Evolutionary conservation across 805 yeast species (phyloP), one percentile per base, ranked within the genome.

Genomic region (Schwanniomyces vanrijiae): DNA sequence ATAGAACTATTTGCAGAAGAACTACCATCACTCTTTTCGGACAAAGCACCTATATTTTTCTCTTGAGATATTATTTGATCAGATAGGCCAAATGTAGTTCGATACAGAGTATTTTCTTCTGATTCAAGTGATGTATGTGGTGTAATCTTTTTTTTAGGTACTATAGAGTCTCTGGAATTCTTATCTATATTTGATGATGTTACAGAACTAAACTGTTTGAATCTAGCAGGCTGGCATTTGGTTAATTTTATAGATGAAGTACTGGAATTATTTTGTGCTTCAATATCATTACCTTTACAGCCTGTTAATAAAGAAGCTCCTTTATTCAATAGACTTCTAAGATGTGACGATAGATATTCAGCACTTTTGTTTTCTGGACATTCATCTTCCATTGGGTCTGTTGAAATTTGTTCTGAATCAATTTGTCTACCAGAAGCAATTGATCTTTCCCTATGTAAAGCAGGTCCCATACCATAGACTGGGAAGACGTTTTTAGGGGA

Each of bases 401-500:
- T n/a, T n/a, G n/a, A n/a, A 22, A 44, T 53, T 16, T 48, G 22
- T 25, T 24, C 40, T 37, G 16, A 4, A 33, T 6, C 9, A 11
- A 11, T 21, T 11, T 21, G 25, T 13, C 25, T 19, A 3, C 61
- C 63, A 5, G 59, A 54, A 3, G 89, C 89, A 45, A 86, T 82
- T 0, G 84, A 71, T 39, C 66, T 67, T 55, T 86, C 91, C 45
- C 77, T 68, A 22, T 63, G 65, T 37, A 79, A 61, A 2, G 92
- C 86, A 9, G 71, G 73, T 1, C 88, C 90, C 92, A 87, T 86
- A 1, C 88, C 92, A 54, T 73, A 73, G 2, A 87, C 91, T 0
- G 95, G 94, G 65, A 86, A 87, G 1, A 86, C 90, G 50, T 89
- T 89, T 21, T 80, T 80, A 3, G 92, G 95, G 1, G 90, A 84